Evolutionary conservation across 208 protist species (phyloP).

Genomic region (Leishmania tarentolae): DNA sequence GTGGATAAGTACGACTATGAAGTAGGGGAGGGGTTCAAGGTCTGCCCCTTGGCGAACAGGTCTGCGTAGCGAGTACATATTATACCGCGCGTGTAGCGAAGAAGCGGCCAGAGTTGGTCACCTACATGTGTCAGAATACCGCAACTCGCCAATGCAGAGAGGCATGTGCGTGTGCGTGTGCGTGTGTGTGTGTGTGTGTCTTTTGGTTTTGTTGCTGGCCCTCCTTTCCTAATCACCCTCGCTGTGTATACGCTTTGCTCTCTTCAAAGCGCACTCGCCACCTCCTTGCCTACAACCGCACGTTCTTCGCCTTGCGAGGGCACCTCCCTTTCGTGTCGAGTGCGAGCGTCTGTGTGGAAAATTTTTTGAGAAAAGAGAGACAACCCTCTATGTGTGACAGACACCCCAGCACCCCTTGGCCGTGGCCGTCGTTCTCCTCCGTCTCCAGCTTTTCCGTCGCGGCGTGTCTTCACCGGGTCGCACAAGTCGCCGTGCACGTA

Average conservation of each 20-base stretch:
- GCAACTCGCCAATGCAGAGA: neutral
- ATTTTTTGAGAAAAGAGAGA: neutral
- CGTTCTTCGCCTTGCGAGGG: neutral
- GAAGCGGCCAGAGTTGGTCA: neutral
- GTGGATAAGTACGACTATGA: no score
- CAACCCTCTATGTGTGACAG: neutral
- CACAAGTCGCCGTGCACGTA: neutral
- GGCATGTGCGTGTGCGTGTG: neutral
- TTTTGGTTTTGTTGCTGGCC: neutral
- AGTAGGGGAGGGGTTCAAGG: neutral
- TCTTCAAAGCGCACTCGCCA: neutral
- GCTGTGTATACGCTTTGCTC: neutral
- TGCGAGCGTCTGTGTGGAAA: neutral
- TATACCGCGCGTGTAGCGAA: neutral
- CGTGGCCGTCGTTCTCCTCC: neutral
- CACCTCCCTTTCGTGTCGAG: neutral
- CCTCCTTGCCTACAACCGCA: neutral
- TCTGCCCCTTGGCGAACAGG: neutral
- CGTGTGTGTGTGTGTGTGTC: neutral
- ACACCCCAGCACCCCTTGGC: neutral
- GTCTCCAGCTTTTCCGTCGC: no score
- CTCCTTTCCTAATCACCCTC: no score
- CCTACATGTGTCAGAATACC: neutral
- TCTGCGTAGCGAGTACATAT: neutral
- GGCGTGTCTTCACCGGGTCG: no score